Evolutionary conservation across 2,329 filamentous ascomycete genomes (phyloP), one percentile per base, ranked within the genome.

Genomic region (Albophoma yamanashiensis): DNA sequence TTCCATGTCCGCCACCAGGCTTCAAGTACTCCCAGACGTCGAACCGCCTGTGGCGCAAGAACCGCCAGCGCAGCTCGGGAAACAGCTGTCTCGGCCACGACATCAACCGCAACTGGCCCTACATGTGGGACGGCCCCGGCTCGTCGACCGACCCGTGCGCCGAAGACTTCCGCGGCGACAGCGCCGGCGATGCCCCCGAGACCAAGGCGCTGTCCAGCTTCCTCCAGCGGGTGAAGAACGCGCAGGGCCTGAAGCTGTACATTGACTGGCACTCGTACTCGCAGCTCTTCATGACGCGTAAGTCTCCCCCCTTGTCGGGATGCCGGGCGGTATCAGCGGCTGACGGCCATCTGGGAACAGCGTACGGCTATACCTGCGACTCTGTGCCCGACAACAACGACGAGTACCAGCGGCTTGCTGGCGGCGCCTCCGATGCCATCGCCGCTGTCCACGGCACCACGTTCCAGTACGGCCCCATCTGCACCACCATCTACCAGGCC

Each of bases 191-290:
- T 60, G 75, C 79, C 0, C 77, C 80, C 6, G 83, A 86, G 71
- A 82, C 75, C 64, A 73, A 74, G 61, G 78, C 73, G 0, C 73
- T 88, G 11, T 75, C 70, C 6, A 65, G 64, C 45, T 75, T 71
- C 64, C 64, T 74, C 34, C 64, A 69, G 56, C 64, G 65, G 25
- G 68, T 71, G 59, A 71, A 73, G 61, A 62, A 66, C 11, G 59
- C 64, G 3, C 76, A 81, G 62, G 81, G 82, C 1, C 73, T 88
- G 47, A 80, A 82, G 66, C 75, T 86, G 2, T 89, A 82, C 71
- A 81, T 88, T 63, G 86, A 89, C 71, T 83, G 82, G 68, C 86
- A 89, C 72, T 79, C 82, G 0, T 89, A 86, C 71, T 80, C 78
- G 14, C 84, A 88, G 60, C 74, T 83, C 39, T 79, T 87, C 61